Evolutionary conservation across 140 eudicot species (phyloP).

Genomic region (Bidens hawaiensis): DNA sequence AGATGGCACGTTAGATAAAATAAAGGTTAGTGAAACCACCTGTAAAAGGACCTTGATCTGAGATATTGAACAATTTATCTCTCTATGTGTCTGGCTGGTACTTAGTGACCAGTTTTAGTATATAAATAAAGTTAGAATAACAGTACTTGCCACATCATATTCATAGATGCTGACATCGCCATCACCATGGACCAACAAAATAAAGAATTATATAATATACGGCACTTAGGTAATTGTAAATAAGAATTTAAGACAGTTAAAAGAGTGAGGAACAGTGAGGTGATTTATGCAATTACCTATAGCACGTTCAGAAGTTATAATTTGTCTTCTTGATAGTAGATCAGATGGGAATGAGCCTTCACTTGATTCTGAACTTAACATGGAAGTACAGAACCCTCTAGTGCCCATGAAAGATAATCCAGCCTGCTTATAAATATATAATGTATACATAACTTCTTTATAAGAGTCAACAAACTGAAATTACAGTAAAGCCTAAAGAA

Average conservation of each 20-base stretch:
- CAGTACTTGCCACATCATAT: no score
- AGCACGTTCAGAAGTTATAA: constrained; percentile 44
- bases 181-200: neutral
- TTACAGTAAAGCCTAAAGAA: neutral
- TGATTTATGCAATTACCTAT: constrained; percentile 43
- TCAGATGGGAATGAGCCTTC: constrained; percentile 66
- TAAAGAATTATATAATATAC: neutral
- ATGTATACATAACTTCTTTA: neutral
- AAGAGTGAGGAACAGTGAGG: neutral
- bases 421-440: constrained; percentile 24
- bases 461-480: neutral
- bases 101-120: no score
- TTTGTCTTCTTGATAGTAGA: constrained; percentile 42
- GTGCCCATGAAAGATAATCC: constrained; percentile 26
- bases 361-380: constrained; percentile 53
- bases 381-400: constrained; percentile 48
- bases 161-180: no score
- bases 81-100: no score
- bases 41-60: no score
- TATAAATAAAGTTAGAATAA: no score
- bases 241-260: neutral
- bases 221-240: neutral
- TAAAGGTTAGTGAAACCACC: no score
- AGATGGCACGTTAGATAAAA: no score
- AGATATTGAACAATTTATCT: no score